Base-by-base conservation (phyloP, 352 stramenopile species). In the Halophytophthora batemanensis region DNA sequence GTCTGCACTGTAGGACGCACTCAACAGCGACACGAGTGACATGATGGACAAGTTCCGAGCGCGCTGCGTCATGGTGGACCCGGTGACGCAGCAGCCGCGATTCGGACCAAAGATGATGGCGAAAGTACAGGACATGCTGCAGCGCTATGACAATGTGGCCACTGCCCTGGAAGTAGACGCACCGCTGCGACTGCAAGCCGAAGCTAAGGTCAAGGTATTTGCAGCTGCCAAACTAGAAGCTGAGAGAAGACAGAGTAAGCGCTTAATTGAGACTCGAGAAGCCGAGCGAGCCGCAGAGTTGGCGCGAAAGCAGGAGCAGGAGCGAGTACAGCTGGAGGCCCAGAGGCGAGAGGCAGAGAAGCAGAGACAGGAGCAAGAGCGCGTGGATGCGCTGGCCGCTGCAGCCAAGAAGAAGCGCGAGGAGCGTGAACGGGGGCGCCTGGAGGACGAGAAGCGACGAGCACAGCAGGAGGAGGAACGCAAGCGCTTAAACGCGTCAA, bases 31-130 rank as follows among this genome's bases (percentile, higher is more conserved):
- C 1, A 41, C 69, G 14, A 15, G 65, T 25, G 53, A 21, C 39
- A 71, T 54, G 28, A 78, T 88, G 56, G 62, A 73, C 12, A 80
- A 76, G 19, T 84, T 83, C 28, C 73, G 80, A 13, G 55, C 53
- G 6, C 76, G 81, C 18, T 75, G 66, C 31, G 45, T 50, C 0
- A 80, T 83, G 66, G 59, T 90, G 29, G 83, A 94, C 36, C 81
- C 81, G 1, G 61, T 92, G 40, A 90, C 83, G 39, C 77, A 82
- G 31, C 60, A 77, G 21, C 77, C 81, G 37, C 77, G 83, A 7
- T 91, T 90, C 23, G 83, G 83, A 0, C 81, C 83, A 17, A 87
- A 87, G 53, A 94, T 88, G 69, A 56, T 87, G 55, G 59, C 63
- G 7, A 85, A 77, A 51, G 83, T 91, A 7, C 53, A 72, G 31